phyloP scores from a whole-genome alignment of 768 basidiomycete genomes.

The Exsudoporus frostii region DNA sequence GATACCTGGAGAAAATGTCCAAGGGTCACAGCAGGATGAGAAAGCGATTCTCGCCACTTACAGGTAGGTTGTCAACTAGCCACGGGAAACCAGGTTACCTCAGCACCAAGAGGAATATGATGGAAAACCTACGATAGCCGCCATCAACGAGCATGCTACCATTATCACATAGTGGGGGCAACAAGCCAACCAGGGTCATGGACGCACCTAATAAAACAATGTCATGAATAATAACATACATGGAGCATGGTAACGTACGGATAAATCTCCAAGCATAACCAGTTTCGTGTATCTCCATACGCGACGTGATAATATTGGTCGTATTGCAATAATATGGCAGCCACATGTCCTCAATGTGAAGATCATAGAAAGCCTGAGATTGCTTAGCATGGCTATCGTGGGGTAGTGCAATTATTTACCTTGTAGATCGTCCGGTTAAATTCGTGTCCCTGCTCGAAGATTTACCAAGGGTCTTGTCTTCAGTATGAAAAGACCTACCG shows the following conservation, averaged over 20 bases:
- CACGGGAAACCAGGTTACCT: constrained; percentile 2
- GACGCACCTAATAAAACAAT: constrained; percentile 65
- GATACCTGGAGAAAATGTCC: constrained; percentile 70
- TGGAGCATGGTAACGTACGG: constrained; percentile 43
- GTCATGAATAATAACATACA: neutral
- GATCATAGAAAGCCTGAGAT: constrained; percentile 79
- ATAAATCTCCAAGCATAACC: constrained; percentile 99
- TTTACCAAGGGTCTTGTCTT: neutral
- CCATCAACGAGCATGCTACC: constrained; percentile 91
- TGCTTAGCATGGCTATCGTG: constrained; percentile 3
- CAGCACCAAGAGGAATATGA: neutral
- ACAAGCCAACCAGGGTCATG: constrained; percentile 93
- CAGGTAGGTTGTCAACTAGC: constrained; percentile 86
- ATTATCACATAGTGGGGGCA: constrained; percentile 93
- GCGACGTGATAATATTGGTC: constrained; percentile 92
- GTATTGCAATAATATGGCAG: constrained; percentile 97
- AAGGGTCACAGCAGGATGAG: neutral
- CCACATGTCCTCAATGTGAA: constrained; percentile 99
- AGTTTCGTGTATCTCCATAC: constrained; percentile 96
- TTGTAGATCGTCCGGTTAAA: constrained; percentile 96
- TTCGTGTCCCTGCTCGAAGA: constrained; percentile 71
- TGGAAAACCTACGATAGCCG: constrained; percentile 66
- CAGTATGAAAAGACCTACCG: constrained; percentile 38
- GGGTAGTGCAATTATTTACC: constrained; percentile 34
- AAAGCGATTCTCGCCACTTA: constrained; percentile 31